Base-by-base conservation (phyloP, 2,329 filamentous ascomycete genomes). In the Arachnopeziza araneosa region DNA sequence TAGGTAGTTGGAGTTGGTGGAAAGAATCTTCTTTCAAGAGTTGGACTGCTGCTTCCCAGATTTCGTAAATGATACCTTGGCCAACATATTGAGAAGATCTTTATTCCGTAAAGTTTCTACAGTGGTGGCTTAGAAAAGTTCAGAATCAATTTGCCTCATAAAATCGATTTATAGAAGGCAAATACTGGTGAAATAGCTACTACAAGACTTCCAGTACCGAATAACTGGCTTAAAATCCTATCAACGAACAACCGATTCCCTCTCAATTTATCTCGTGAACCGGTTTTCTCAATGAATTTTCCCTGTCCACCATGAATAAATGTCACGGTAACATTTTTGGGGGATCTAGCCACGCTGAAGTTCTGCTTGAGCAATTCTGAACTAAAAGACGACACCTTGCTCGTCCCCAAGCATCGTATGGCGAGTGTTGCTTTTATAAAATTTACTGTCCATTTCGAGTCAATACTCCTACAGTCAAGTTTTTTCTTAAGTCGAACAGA, bases 61-160 rank as follows among this genome's bases (percentile, higher is more conserved):
- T 81, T 64, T 89, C 86, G 60, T 88, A 84, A 24, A 88, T 80
- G 59, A 89, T 83, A 1, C 84, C 85, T 67, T 87, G 85, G 2
- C 81, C 78, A 23, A 88, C 75, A 71, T 82, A 86, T 9, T 75
- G 66, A 61, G 87, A 84, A 12, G 75, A 23, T 83, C 76, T 24
- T 75, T 71, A 55, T 82, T 76, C 22, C 86, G 76, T 12, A 44
- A 44, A 44, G 9, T 9, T 30, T 30, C 26, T 30, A 30, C 26
- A 44, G 36, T 14, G 4, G 36, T 44, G 2, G 17, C 17, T 12
- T 44, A 44, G 12, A 44, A 4, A 19, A 44, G 17, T 5, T 44
- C 17, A 44, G 36, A 12, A 44, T 44, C 17, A 6, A 44, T 14
- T 44, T 44, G 10, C 36, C 17, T 44, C 9, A 30, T 30, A 30